phyloP scores from a whole-genome alignment of 148 eudicot genomes.

The Fagopyrum homotropicum region DNA sequence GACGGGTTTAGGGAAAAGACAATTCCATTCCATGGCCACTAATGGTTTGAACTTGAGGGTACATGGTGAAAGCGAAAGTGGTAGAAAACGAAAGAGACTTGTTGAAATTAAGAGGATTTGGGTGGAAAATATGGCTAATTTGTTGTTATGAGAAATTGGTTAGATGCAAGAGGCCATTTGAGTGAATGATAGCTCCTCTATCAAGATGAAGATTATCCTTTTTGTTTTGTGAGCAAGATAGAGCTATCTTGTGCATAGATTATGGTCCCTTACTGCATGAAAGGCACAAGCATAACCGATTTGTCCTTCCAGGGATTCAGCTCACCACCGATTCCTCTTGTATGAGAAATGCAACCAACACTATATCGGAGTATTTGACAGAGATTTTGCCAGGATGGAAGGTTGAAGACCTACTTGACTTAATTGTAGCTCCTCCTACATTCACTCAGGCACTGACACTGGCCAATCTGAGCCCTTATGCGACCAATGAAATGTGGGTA shows the following conservation, averaged over 20 bases:
- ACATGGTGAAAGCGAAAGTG: slow-evolving; percentile 4
- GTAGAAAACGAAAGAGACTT: neutral
- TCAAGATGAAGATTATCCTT: slow-evolving; percentile 19
- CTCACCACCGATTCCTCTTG: slow-evolving; percentile 16
- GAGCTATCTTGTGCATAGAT: slow-evolving; percentile 68
- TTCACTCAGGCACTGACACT: slow-evolving; percentile 38
- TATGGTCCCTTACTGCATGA: slow-evolving; percentile 64
- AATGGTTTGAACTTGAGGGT: neutral
- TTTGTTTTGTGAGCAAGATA: slow-evolving; percentile 72
- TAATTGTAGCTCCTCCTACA: slow-evolving; percentile 27
- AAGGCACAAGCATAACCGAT: slow-evolving; percentile 56
- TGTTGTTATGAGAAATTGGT: neutral
- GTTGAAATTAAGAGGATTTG: neutral
- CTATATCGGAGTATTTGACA: slow-evolving; percentile 71
- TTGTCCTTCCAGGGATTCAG: slow-evolving; percentile 59
- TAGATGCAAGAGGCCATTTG: slow-evolving; percentile 6
- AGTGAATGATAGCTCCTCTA: neutral
- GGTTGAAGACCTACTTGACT: slow-evolving; percentile 62
- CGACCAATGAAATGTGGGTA: slow-evolving; percentile 33
- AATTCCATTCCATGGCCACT: slow-evolving; percentile 8
- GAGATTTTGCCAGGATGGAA: slow-evolving; percentile 83
- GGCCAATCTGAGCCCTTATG: slow-evolving; percentile 12
- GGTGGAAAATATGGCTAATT: neutral
- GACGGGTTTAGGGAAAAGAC: neutral
- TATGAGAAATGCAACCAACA: neutral